Evolutionary conservation across 352 stramenopile genomes (phyloP).

Genomic region (Globisporangium irregulare): DNA sequence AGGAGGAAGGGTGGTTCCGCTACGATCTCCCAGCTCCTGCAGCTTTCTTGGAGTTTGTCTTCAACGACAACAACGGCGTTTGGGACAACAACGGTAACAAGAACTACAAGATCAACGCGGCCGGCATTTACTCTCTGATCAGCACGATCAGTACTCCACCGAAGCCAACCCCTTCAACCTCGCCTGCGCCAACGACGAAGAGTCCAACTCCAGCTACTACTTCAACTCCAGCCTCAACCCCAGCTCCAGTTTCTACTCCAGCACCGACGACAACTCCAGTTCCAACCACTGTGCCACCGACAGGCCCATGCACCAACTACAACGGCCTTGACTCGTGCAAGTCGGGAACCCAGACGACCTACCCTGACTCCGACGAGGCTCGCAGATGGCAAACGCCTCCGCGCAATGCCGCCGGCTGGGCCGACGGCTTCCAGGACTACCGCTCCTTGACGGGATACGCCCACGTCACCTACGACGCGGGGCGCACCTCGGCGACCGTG

Average conservation of each 20-base stretch:
- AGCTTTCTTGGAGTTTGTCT: conserved; percentile 38
- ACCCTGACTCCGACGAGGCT: conserved; percentile 25
- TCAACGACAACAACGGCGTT: conserved; percentile 40
- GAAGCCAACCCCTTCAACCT: conserved; percentile 20
- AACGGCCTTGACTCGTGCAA: conserved; percentile 31
- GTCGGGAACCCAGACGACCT: conserved; percentile 22
- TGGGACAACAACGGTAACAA: conserved; percentile 48
- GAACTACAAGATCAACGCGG: conserved; percentile 39
- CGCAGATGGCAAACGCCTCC: conserved; percentile 51
- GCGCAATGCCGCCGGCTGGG: conserved; percentile 32
- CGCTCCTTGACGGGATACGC: conserved; percentile 40
- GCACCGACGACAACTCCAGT: conserved; percentile 11
- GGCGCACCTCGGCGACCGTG: conserved; percentile 34
- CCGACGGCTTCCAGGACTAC: conserved; percentile 42
- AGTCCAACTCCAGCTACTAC: conserved; percentile 10
- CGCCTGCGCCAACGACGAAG: conserved; percentile 23
- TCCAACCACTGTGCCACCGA: conserved; percentile 21
- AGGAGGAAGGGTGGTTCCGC: conserved; percentile 32
- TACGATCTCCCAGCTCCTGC: conserved; percentile 32
- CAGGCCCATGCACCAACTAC: conserved; percentile 31
- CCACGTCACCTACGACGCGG: conserved; percentile 33
- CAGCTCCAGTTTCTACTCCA: background rate
- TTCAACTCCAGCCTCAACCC: background rate
- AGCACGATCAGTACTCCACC: conserved; percentile 33
- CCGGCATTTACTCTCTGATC: conserved; percentile 35